Evolutionary conservation across 768 basidiomycete species (phyloP).

Genomic region (Leccinum rimulosum): DNA sequence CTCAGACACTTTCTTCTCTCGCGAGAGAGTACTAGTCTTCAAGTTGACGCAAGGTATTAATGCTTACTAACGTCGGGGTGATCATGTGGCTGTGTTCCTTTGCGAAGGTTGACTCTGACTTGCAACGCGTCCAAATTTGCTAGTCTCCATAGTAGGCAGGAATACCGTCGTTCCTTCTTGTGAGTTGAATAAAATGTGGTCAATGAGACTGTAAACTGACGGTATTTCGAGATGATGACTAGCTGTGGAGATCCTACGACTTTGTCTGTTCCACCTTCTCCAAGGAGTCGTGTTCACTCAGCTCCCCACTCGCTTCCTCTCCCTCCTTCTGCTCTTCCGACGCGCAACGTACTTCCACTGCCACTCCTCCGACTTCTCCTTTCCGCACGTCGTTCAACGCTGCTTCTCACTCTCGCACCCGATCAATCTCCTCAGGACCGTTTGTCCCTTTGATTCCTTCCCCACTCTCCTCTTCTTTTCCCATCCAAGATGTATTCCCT

Average conservation of each 20-base stretch:
- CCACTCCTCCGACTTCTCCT: conserved; percentile 33
- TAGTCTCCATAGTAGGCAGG: too few species aligned
- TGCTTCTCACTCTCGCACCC: conserved; percentile 26
- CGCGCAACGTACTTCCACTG: conserved; percentile 21
- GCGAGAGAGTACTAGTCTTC: too few species aligned
- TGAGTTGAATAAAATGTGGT: too few species aligned
- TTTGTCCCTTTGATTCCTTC: conserved; percentile 27
- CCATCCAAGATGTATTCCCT: conserved; percentile 24
- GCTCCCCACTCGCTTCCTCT: conserved; percentile 21
- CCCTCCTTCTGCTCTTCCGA: conserved; percentile 22
- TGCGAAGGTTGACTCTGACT: too few species aligned
- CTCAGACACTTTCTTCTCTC: too few species aligned
- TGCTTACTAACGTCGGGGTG: too few species aligned
- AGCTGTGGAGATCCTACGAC: background rate
- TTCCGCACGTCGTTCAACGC: conserved; percentile 24
- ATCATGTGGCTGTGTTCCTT: too few species aligned
- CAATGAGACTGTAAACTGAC: too few species aligned
- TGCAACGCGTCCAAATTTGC: too few species aligned
- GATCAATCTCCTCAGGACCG: conserved; percentile 35
- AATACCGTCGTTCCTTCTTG: too few species aligned
- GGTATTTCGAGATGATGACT: too few species aligned
- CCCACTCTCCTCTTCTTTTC: conserved; percentile 29
- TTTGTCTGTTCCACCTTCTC: conserved; percentile 14
- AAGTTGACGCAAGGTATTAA: too few species aligned
- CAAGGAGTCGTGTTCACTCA: conserved; percentile 28